Base-by-base conservation (phyloP, 1,284 basidiomycete species). In the Salmacisia buchloeana region DNA sequence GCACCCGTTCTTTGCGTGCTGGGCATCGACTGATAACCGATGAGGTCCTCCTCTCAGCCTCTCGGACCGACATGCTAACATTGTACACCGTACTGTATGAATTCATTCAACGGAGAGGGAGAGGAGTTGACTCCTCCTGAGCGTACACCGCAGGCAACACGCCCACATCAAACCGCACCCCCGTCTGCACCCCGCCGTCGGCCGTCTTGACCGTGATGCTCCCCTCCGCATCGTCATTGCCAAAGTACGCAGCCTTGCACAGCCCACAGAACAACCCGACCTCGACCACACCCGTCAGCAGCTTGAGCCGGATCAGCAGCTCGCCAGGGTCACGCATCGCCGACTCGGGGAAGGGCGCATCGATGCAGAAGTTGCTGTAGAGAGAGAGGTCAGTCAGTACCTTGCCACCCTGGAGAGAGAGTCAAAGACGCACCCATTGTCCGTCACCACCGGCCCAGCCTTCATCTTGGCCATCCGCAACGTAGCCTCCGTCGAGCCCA, bases 181-280 rank as follows among this genome's bases (percentile, higher is more conserved):
- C 56, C 59, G 73, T 70, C 58, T 73, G 62, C 13, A 69, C 66
- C 52, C 70, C 29, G 3, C 77, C 76, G 31, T 72, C 75, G 10
- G 58, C 63, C 5, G 59, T 60, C 69, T 76, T 74, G 61, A 69
- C 69, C 23, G 72, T 69, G 38, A 77, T 76, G 33, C 69, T 68
- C 36, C 71, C 73, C 54, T 76, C 70, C 2, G 38, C 58, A 54
- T 54, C 49, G 36, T 70, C 64, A 61, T 96, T 94, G 21, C 94
- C 94, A 82, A 97, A 98, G 84, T 97, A 98, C 10, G 94, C 94
- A 0, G 92, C 92, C 80, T 89, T 86, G n/a, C 90, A 92, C 85
- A 97, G 89, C 61, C 72, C 68, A 78, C 91, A 93, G 84, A 98
- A 98, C 25, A 98, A 82, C 0, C 96, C 96, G 35, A 97, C 96